Evolutionary conservation across 75 land plant species (phyloP).

Genomic region (Adiantum capillusveneris): DNA sequence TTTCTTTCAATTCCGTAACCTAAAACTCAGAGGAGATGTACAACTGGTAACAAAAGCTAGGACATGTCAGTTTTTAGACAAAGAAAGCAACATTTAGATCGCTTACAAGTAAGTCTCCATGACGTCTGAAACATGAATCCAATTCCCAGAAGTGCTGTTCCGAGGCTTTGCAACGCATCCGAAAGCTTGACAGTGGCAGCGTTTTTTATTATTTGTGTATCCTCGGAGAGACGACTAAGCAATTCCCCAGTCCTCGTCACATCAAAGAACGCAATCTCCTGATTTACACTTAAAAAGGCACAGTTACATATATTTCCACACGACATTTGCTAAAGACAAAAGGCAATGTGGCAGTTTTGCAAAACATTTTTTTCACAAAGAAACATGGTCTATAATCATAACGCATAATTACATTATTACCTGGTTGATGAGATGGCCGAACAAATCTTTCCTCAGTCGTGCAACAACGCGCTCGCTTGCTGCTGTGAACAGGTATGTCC

Average conservation of each 20-base stretch:
- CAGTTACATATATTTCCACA: no score
- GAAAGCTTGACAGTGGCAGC: slow-evolving; percentile 98
- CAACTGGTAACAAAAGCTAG: no score
- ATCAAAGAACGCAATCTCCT: slow-evolving; percentile 98
- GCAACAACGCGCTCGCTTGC: slow-evolving; percentile 99
- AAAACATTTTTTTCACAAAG: neutral
- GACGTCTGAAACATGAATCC: slow-evolving; percentile 90
- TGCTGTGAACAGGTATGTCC: slow-evolving; percentile 84
- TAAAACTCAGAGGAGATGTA: no score
- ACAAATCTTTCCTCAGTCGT: slow-evolving; percentile 62
- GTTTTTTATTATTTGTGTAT: slow-evolving; percentile 93
- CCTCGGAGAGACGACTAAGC: slow-evolving; percentile 93
- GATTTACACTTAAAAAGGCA: no score
- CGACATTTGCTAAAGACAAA: no score
- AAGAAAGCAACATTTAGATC: slow-evolving; percentile 6
- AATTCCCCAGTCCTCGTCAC: slow-evolving; percentile 97
- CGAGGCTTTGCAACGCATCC: slow-evolving; percentile 70
- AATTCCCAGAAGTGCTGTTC: slow-evolving; percentile 78
- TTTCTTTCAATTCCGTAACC: no score
- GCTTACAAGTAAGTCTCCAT: slow-evolving; percentile 84
- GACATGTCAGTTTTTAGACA: no score
- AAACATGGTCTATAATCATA: neutral
- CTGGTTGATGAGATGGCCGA: slow-evolving; percentile 73
- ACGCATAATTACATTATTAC: slow-evolving; percentile 16
- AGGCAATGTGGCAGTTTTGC: no score